Evolutionary conservation across 2,329 filamentous ascomycete species (phyloP), one percentile per base, ranked within the genome.

Genomic region (Pyrenochaeta sp.): DNA sequence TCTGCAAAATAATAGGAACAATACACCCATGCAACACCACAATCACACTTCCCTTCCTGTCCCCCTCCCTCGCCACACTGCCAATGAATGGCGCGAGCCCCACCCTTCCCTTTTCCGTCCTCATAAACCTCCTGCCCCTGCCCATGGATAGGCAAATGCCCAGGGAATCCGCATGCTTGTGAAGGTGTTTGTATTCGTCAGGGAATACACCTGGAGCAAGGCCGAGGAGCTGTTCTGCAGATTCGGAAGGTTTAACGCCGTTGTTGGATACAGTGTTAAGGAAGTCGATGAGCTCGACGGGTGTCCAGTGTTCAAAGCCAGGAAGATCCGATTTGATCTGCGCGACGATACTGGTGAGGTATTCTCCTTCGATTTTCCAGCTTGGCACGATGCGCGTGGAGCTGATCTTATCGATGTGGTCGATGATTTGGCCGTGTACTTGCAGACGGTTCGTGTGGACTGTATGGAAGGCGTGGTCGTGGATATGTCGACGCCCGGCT

Each of bases 11-110:
- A 15, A 69, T 43, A 4, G 59, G 58, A 1, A 68, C 63, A 12
- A 36, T 62, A 44, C 62, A 70, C 15, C 61, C 62, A 56, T 68
- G 61, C 42, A 67, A 15, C 7, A 66, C 28, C 5, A 54, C 65
- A 36, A 64, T 62, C 19, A 30, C 48, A 24, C 51, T 61, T 2
- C 64, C 61, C 22, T 44, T 50, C 34, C 22, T 30, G 2, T 37
- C 40, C 34, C 22, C 51, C 12, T 9, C 25, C 25, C 40, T 22
- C 0, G 48, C 49, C 22, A 30, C 45, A 22, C 51, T 64, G 2
- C 51, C 62, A 34, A 67, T 47, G n/a, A 53, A 59, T 8, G 64
- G 62, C 48, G 56, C 52, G n/a, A 70, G 50, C 4, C 53, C 58
- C 15, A 59, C 13, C 28, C 57, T 54, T 2, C 63, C 65, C 6